Base-by-base conservation (phyloP, 129 eudicot species). In the Artemisia tridentata region DNA sequence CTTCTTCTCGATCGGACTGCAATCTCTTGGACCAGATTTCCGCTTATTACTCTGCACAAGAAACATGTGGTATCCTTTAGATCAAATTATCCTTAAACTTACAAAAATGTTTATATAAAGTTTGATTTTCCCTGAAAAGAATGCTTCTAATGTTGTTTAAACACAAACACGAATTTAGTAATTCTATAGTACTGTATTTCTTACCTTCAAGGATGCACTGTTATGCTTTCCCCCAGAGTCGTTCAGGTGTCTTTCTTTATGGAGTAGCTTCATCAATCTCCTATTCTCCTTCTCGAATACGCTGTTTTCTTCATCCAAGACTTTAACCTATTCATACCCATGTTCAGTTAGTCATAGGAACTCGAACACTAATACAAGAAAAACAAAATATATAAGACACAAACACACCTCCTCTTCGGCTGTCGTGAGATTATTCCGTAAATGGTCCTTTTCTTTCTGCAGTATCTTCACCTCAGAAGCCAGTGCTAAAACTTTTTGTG, bases 401-500 rank as follows among this genome's bases (percentile, higher is more conserved):
- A n/a, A n/a, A n/a, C n/a, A n/a, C n/a, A n/a, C n/a, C 96, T 91
- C 97, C 46, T 84, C 84, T 80, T 91, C 97, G 19, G 96, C 96
- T 73, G 67, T 83, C 9, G 69, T 56, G 51, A 91, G 92, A 78
- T 91, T 91, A 23, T 63, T 78, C 63, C 82, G 80, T 48, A 91
- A 53, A 71, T 80, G 78, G 31, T 91, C 92, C 78, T 86, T 91
- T 29, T 82, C 96, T 58, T 79, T 76, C 72, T 84, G 76, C 72
- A 91, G 60, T 3, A 41, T 75, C 74, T 80, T 82, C n/a, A 79
- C 75, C 71, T 84, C 77, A 14, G 86, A 81, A 48, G 82, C 84
- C 66, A 91, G 46, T 50, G 82, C 84, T 14, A 88, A 61, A 52
- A 85, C 75, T 50, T 78, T 76, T 58, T 69, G 88, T 38, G 90